Evolutionary conservation across 441 rosid species (phyloP), one percentile per base, ranked within the genome.

Genomic region (Adansonia madagascariensis): DNA sequence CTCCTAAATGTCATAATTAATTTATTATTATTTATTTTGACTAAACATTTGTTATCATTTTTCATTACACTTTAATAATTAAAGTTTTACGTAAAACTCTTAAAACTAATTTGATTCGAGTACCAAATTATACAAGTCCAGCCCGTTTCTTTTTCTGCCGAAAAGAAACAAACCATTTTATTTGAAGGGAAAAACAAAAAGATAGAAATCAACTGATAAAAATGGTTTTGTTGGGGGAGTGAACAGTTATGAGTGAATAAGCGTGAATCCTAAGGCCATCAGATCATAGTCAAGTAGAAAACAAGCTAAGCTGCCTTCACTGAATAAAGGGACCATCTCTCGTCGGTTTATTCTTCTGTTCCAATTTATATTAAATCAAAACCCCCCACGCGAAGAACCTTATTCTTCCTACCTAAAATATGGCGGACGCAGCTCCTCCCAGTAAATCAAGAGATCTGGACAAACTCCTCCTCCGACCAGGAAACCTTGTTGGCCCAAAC

Each of bases 361-460:
- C 20, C 17, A 18, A 41, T 60, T 62, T 68, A 7, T 57, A 9
- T 35, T 9, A 46, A 77, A 41, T 3, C 20, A 18, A 22, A 56
- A 15, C 12, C 14, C 9, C 64, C 31, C 53, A 8, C 43, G 17
- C 3, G 7, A 70, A 56, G 56, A 61, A 14, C 43, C 63, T 35
- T 41, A 75, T 4, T 65, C 49, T 11, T 55, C 18, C 39, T 35
- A 35, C 4, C 68, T 49, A 70, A 56, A 79, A 55, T 0, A 95
- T 95, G 98, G 89, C 89, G 43, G 91, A 80, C 77, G 46, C 86
- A 49, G 82, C 55, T 78, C 86, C 76, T 56, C 88, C 79, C 65
- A 92, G 98, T 79, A 86, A 91, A 81, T 84, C 95, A 57, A 90
- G 95, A 80, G 97, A 94, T 93, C 89, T 91, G 24, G 97, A 95